A percentile compares a stretch with the other conserved stretches of the same genome.
Evolutionary conservation across 1,284 basidiomycete genomes (phyloP).

Genomic region (Boletus sp.): DNA sequence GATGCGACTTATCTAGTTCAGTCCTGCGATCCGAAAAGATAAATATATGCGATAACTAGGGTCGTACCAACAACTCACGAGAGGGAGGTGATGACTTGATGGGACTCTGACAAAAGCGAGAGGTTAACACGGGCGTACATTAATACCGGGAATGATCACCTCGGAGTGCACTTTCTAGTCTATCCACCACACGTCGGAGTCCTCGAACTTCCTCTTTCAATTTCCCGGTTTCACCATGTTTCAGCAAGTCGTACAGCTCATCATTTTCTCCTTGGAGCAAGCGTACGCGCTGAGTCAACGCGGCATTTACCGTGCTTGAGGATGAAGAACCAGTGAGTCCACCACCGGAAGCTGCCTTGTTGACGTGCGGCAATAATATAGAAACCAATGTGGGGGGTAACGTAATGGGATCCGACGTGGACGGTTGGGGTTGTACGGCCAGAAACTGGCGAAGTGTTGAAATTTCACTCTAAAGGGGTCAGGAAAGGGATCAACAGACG

Average conservation of each 20-base stretch:
- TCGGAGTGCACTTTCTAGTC: conserved; percentile 67
- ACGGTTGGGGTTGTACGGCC: conserved; percentile 47
- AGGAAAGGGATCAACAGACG: conserved; percentile 19
- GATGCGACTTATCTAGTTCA: conserved; percentile 71
- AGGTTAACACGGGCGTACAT: conserved; percentile 4
- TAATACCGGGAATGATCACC: conserved; percentile 41
- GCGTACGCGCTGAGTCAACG: conserved; percentile 65
- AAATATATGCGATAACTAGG: conserved; percentile 9
- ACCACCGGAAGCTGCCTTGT: conserved; percentile 34
- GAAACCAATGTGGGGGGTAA: conserved; percentile 66
- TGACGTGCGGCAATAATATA: conserved; percentile 61
- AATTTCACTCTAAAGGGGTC: conserved; percentile 58
- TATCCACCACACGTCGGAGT: conserved; percentile 59
- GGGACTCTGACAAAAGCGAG: conserved; percentile 54
- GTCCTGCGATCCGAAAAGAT: conserved; percentile 34
- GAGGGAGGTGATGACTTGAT: conserved; percentile 61
- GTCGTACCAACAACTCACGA: conserved; percentile 49
- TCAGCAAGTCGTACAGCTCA: conserved; percentile 69
- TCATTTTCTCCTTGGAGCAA: conserved; percentile 79
- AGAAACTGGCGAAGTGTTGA: conserved; percentile 61
- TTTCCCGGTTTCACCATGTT: conserved; percentile 64
- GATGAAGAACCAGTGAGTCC: conserved; percentile 32
- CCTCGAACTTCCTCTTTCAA: conserved; percentile 75
- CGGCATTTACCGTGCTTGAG: conserved; percentile 61
- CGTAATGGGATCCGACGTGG: conserved; percentile 55